These are phyloP conservation scores for Chaetomium strumarium DNA, from an alignment of 2,329 filamentous ascomycete species.

Conservation along the genomic window DNA sequence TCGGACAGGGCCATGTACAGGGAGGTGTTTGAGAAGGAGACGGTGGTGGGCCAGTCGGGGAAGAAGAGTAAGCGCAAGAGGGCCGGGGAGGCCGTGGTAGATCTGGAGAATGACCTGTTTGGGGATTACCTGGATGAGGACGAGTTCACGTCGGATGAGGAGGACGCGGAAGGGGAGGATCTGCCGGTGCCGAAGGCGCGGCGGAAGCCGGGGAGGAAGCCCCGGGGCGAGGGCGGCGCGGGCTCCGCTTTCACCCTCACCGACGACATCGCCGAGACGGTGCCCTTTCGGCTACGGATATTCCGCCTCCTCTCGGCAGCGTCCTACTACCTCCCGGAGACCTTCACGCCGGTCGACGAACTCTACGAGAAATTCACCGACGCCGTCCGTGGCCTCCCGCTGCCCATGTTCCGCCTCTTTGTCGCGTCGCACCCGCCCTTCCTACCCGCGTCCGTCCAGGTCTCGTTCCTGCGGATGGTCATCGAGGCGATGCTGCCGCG, in stretches of 20 bases:
- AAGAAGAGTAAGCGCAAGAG: constrained; percentile 47
- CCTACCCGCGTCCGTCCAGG: constrained; percentile 35
- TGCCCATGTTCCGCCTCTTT: constrained; percentile 53
- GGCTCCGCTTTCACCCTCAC: constrained; percentile 27
- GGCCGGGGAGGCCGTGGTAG: constrained; percentile 36
- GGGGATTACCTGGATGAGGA: constrained; percentile 58
- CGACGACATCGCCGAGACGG: constrained; percentile 45
- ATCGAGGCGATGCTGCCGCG: constrained; percentile 42
- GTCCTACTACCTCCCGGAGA: constrained; percentile 39
- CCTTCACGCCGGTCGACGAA: constrained; percentile 36
- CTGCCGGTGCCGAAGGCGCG: constrained; percentile 30
- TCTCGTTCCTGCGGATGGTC: constrained; percentile 41
- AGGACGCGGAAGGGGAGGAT: constrained; percentile 37
- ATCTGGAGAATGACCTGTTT: constrained; percentile 55
- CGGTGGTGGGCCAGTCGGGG: constrained; percentile 37
- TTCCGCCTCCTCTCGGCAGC: constrained; percentile 50
- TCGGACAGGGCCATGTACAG: constrained; percentile 49
- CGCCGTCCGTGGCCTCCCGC: constrained; percentile 51
- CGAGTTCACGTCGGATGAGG: constrained; percentile 37
- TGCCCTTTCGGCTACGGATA: constrained; percentile 57
- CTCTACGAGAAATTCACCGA: constrained; percentile 56
- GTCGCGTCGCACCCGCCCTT: constrained; percentile 37
- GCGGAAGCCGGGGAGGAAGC: constrained; percentile 31
- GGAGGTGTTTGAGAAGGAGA: constrained; percentile 65
- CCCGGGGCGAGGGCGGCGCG: constrained; percentile 24